Base-by-base conservation (phyloP, 179 eudicot species). In the Patellifolia procumbens region DNA sequence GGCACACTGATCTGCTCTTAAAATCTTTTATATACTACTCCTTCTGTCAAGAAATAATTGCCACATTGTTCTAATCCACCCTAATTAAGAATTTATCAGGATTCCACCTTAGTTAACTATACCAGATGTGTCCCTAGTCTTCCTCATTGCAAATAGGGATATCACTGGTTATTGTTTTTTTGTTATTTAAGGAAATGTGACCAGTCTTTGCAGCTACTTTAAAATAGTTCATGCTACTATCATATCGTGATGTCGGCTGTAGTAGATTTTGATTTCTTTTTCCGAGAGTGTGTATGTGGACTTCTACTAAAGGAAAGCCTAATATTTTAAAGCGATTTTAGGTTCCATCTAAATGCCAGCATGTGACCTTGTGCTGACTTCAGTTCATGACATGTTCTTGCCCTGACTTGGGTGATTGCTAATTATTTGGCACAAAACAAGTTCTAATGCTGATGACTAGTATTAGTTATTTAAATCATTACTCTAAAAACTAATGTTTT, bases 371-470 rank as follows among this genome's bases (percentile, higher is more conserved):
- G 52, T 65, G 48, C 28, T n/a, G 62, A 46, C 39, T 66, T 76
- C 24, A 22, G 2, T 43, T 51, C 22, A 60, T 35, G 37, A 55
- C 60, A 53, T 53, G 68, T 53, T 52, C 76, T 24, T 78, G 45
- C 63, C 72, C 29, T 72, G 67, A 31, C 35, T 19, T 3, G 32
- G 11, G 37, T 52, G 63, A 29, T 49, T 46, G 13, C 32, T 31
- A 42, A 19, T 37, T 42, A 11, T 68, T 28, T 49, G 66, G 31
- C 46, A 7, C 22, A 12, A 58, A 63, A 15, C 49, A 52, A 48
- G 56, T 48, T 17, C 52, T 37, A 13, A 75, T 70, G 37, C 70
- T 76, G 74, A 72, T 76, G 80, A 20, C 70, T 22, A 56, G 29
- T 55, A 64, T 20, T 20, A 48, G 10, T 48, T 16, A 45, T 20